A percentile compares a stretch with the other conserved stretches of the same genome.
These are phyloP conservation scores for Xylariaceae sp. DNA, from an alignment of 2,329 filamentous ascomycete species.

Conservation along the genomic window DNA sequence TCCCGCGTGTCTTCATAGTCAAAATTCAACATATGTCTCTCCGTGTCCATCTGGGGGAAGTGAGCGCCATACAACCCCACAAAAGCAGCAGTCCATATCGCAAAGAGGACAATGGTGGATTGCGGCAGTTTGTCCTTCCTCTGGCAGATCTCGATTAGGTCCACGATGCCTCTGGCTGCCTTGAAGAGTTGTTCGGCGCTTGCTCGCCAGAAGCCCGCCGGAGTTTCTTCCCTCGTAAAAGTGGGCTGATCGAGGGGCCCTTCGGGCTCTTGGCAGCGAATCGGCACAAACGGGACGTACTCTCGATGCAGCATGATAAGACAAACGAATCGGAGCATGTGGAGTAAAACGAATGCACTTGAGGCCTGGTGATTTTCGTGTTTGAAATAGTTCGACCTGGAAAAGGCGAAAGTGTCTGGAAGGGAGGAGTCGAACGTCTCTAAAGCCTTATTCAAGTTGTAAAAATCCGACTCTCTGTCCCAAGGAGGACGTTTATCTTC, in stretches of 20 bases:
- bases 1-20: slow-evolving; percentile 44
- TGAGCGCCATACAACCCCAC: slow-evolving; percentile 70
- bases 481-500: slow-evolving; percentile 64
- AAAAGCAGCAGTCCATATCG: slow-evolving; percentile 71
- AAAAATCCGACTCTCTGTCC: slow-evolving; percentile 62
- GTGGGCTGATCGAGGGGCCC: slow-evolving; percentile 66
- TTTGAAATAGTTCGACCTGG: slow-evolving; percentile 66
- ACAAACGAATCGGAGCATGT: slow-evolving; percentile 70
- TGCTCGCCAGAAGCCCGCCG: slow-evolving; percentile 65
- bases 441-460: slow-evolving; percentile 58
- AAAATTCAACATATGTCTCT: slow-evolving; percentile 56
- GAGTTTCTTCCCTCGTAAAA: slow-evolving; percentile 57
- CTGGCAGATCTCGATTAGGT: slow-evolving; percentile 68
- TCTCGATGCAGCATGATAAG: slow-evolving; percentile 73
- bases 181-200: slow-evolving; percentile 69
- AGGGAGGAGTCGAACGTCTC: slow-evolving; percentile 59
- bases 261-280: slow-evolving; percentile 55
- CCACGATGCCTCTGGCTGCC: slow-evolving; percentile 67
- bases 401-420: slow-evolving; percentile 64
- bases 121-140: slow-evolving; percentile 67
- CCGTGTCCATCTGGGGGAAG: slow-evolving; percentile 72
- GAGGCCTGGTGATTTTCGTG: slow-evolving; percentile 70
- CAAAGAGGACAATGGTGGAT: slow-evolving; percentile 71
- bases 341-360: slow-evolving; percentile 70
- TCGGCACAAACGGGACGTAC: slow-evolving; percentile 70